These are phyloP conservation scores for Sideroxylon spinosum DNA, from an alignment of 179 eudicot genomes.

Conservation along the genomic window DNA sequence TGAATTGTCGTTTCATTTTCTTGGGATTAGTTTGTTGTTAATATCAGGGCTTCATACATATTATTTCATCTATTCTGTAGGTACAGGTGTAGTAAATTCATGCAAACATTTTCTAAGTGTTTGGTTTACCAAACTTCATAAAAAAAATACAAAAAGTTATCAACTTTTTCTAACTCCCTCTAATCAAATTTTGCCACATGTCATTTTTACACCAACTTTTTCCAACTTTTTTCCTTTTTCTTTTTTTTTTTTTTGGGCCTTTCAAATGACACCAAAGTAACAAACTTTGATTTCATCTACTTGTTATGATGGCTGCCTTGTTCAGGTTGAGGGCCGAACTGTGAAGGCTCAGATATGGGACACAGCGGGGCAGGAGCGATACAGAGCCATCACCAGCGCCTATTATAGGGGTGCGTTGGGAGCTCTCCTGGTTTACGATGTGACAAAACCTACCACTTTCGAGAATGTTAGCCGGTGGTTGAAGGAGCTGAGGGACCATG, in stretches of 20 bases:
- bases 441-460: constrained; percentile 50
- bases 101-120: neutral
- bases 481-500: constrained; percentile 54
- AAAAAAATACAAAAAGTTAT: too few relatives aligned
- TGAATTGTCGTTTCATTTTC: neutral
- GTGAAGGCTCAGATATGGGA: constrained; percentile 63
- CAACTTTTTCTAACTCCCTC: too few relatives aligned
- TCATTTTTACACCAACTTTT: too few relatives aligned
- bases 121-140: too few relatives aligned
- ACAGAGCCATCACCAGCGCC: constrained; percentile 57
- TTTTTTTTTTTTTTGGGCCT: too few relatives aligned
- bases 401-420: constrained; percentile 55
- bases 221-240: too few relatives aligned
- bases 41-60: neutral
- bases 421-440: constrained; percentile 52
- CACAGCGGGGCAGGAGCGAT: constrained; percentile 60
- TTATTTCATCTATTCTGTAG: neutral
- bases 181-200: too few relatives aligned
- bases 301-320: neutral
- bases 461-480: constrained; percentile 56
- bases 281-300: neutral
- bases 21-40: neutral
- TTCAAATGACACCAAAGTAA: too few relatives aligned
- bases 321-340: constrained; percentile 54
- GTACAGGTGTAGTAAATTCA: neutral